Conservation (phyloP, 129 eudicot genomes). For the Lactuca saligna region DNA sequence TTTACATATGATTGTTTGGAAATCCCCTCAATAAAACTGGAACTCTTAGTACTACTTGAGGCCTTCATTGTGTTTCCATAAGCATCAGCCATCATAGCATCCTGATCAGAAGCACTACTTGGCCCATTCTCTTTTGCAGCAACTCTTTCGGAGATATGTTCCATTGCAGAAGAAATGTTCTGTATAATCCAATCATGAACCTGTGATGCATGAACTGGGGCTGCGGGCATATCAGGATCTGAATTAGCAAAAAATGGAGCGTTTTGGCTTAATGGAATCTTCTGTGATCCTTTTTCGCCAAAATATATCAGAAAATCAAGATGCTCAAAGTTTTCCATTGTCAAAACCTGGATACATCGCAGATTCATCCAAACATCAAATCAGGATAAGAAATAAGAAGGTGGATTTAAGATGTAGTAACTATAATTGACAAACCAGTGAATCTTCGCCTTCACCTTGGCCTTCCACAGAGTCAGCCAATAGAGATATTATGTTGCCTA, state of each 20-base stretch:
- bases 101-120: conserved; percentile 31
- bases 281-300: conserved; percentile 40
- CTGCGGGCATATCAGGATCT: conserved; percentile 99
- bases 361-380: background rate
- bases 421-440: conserved; percentile 62
- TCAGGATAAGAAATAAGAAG: background rate
- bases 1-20: conserved; percentile 84
- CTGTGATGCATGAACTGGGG: conserved; percentile 83
- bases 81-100: conserved; percentile 50
- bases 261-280: conserved; percentile 65
- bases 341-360: conserved; percentile 59
- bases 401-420: background rate
- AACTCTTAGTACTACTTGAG: conserved; percentile 57
- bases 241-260: conserved; percentile 96
- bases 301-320: conserved; percentile 37
- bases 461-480: conserved; percentile 73
- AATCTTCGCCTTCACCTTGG: conserved; percentile 65
- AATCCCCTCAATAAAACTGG: conserved; percentile 79
- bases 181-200: conserved; percentile 89
- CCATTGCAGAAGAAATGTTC: conserved; percentile 65
- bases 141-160: conserved; percentile 36
- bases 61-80: conserved; percentile 46
- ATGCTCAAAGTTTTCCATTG: conserved; percentile 40
- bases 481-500: conserved; percentile 83
- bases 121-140: conserved; percentile 37